phyloP scores from a whole-genome alignment of 2,329 filamentous ascomycete species.

The Dactylonectria macrodidyma region DNA sequence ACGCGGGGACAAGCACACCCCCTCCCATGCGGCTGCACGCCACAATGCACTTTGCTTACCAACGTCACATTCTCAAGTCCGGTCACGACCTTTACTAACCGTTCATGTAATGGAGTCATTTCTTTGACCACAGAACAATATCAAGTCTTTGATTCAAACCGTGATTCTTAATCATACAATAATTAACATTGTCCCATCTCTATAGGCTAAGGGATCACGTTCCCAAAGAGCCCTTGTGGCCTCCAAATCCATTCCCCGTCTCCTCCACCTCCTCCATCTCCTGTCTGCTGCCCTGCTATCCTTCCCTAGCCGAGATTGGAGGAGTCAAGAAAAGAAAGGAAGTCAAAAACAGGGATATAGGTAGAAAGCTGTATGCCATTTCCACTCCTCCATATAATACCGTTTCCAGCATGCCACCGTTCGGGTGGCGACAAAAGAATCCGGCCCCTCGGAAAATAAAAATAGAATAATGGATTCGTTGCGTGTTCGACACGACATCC shows the following conservation, averaged over 20 bases:
- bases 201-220: slow-evolving; percentile 26
- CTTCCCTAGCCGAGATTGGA: slow-evolving; percentile 17
- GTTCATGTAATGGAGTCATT: not conserved
- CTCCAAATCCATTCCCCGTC: slow-evolving; percentile 2
- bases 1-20: slow-evolving; percentile 12
- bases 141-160: slow-evolving; percentile 32
- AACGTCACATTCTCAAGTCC: not conserved
- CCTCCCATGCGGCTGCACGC: slow-evolving; percentile 6
- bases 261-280: slow-evolving; percentile 18
- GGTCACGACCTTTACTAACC: not conserved
- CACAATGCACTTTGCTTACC: slow-evolving; percentile 14
- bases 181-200: slow-evolving; percentile 46
- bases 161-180: slow-evolving; percentile 47
- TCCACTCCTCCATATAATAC: slow-evolving; percentile 27
- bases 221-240: slow-evolving; percentile 1
- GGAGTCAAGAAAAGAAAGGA: slow-evolving; percentile 34
- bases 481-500: slow-evolving; percentile 47
- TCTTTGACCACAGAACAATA: slow-evolving; percentile 1
- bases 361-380: slow-evolving; percentile 38
- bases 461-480: slow-evolving; percentile 41
- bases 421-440: slow-evolving; percentile 21
- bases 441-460: slow-evolving; percentile 26
- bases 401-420: slow-evolving; percentile 4
- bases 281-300: slow-evolving; percentile 14
- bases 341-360: slow-evolving; percentile 33